Base-by-base conservation (phyloP, 495 filamentous ascomycete species). In the Neurospora sp. region DNA sequence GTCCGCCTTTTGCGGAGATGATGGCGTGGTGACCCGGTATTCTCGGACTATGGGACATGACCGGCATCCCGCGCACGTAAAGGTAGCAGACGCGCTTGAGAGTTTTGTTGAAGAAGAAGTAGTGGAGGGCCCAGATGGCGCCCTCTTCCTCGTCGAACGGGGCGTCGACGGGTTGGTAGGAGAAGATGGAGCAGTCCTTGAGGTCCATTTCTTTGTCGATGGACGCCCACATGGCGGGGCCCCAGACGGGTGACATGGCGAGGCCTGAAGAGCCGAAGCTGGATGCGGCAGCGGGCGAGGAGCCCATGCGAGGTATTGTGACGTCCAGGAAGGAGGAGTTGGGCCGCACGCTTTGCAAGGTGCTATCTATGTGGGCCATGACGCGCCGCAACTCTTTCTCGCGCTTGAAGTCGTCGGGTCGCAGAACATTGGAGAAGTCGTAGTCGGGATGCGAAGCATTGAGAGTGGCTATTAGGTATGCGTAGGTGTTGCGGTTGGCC, bases 401-500 rank as follows among this genome's bases (percentile, higher is more conserved):
- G 48, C 91, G 89, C 65, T 89, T 88, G 81, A 99, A 99, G 78
- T 98, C 96, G 11, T 89, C 86, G 2, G 94, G 94, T 39, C 94
- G 90, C 72, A 98, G 85, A 69, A 94, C 89, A 73, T 97, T 91
- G 3, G 93, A 96, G 82, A 98, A 98, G 81, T 98, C 95, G 80
- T 99, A 99, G 80, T 99, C 96, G 1, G 94, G 91, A 81, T 99
- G 94, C 46, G 92, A 94, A 1, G 95, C 95, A 76, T 99, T 99
- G n/a, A 99, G 86, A 1, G 96, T 98, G 14, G 96, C 96, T 78
- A 98, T 98, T 72, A 98, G 81, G 81, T 98, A 98, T 48, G 96
- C 94, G 82, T 96, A 98, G 0, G 93, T 97, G 68, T 94, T 90
- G 14, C 96, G 92, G 77, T 92, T 94, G 10, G 92, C 92, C 68